These are phyloP conservation scores for Nemania diffusa DNA, from an alignment of 2,329 filamentous ascomycete species.

Conservation along the genomic window DNA sequence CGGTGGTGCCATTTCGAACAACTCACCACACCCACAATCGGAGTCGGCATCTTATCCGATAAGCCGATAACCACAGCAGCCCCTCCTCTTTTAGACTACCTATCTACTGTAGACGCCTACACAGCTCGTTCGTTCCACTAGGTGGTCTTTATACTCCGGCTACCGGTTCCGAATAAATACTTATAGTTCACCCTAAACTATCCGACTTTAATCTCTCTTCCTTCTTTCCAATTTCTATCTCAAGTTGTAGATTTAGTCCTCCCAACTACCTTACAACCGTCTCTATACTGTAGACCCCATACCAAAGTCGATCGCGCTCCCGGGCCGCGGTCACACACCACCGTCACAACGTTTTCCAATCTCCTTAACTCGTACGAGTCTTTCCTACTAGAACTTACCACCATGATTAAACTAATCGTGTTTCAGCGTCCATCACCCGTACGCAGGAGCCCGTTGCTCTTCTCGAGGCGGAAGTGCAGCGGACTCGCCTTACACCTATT, in stretches of 20 bases:
- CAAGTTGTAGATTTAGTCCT: slow-evolving; percentile 13
- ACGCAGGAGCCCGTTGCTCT: slow-evolving; percentile 95
- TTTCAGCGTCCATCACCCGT: slow-evolving; percentile 88
- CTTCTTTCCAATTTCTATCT: neutral
- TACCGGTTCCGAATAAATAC: slow-evolving; percentile 17
- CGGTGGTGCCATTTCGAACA: slow-evolving; percentile 13
- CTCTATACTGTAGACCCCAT: slow-evolving; percentile 23
- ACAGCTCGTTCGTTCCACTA: neutral
- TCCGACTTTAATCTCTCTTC: neutral
- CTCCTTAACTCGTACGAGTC: slow-evolving; percentile 88
- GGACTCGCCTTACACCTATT: slow-evolving; percentile 70
- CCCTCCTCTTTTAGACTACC: slow-evolving; percentile 2
- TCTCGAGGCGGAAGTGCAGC: slow-evolving; percentile 80
- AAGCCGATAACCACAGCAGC: slow-evolving; percentile 12
- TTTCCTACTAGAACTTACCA: slow-evolving; percentile 20
- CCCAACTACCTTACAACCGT: neutral
- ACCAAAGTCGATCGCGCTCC: slow-evolving; percentile 62
- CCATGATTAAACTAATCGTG: slow-evolving; percentile 32
- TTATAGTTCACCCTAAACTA: neutral
- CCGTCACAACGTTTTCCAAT: slow-evolving; percentile 98
- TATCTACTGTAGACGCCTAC: neutral
- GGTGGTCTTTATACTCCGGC: slow-evolving; percentile 2
- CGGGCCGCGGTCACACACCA: slow-evolving; percentile 67
- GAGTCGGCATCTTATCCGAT: slow-evolving; percentile 22
- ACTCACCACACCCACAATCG: slow-evolving; percentile 23